Evolutionary conservation across 176 grass and related monocot genomes (phyloP), one percentile per base, ranked within the genome.

Genomic region (Avena sativa): DNA sequence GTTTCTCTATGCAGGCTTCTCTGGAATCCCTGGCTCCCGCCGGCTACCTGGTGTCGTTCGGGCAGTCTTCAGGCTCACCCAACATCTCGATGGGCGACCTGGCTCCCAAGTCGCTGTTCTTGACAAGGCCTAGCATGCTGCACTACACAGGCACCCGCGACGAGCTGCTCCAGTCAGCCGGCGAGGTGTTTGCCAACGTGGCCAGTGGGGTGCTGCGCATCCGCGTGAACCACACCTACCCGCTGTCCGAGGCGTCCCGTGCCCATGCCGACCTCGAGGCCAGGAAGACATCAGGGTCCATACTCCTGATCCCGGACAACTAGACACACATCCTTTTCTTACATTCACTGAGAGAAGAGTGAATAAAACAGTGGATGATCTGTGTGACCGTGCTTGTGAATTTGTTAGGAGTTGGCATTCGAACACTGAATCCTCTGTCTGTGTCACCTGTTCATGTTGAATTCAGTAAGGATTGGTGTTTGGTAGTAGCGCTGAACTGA

Each of bases 211-310:
- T 96, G 81, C 77, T 96, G 67, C 91, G 83, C 5, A 58, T 55
- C 14, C 91, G 87, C 8, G 82, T 92, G 20, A 92, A 92, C 74
- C 94, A 94, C 64, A 88, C 83, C 0, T 96, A 96, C 56, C 87
- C 85, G 2, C 65, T 92, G 85, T 90, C 83, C 2, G 87, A 96
- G 55, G 94, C 92, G 62, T 82, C 83, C 19, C 75, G 76, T 1
- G 94, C 87, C 5, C 94, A 96, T 32, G 85, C 89, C 0, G 89
- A 96, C 71, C 92, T 96, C 12, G 89, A 96, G 64, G 64, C 79
- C 32, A 68, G 94, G 47, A 96, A 82, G 67, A 96, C 92, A 55
- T 88, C 79, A 3, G 94, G 94, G 8, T 94, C 94, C 61, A 82
- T 94, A 44, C 25, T 96, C 16, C 89, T 96, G 23, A 84, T 96